Base-by-base conservation (phyloP, 352 stramenopile genomes). In the Phytopythium litorale region DNA sequence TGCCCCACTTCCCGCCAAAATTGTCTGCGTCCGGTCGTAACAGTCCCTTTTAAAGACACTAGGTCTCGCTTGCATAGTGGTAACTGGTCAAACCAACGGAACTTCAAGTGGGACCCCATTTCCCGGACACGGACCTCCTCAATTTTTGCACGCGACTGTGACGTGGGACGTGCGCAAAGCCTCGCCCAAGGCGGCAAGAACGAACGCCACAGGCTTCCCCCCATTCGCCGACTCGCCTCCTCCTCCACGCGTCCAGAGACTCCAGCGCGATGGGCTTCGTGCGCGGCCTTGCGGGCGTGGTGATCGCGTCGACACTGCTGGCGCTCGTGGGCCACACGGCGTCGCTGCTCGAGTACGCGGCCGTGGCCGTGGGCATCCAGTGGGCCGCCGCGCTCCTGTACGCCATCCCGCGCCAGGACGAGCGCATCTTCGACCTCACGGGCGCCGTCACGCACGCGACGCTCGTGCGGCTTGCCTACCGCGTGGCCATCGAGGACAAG, bases 361-460 rank as follows among this genome's bases (percentile, higher is more conserved):
- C 52, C 16, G 65, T 88, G 32, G 72, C 76, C 23, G 68, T 92
- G 64, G 75, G 71, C 15, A 67, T 89, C 38, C 83, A 91, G 42
- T 90, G 81, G 81, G 50, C 88, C 46, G 81, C 76, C 11, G 77
- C 75, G n/a, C 42, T 91, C 33, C 33, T 76, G 35, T 81, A 91
- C 66, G 80, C 78, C 19, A 70, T 93, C 32, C 84, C 84, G 30
- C 76, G 75, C 42, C 70, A 91, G 40, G 78, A 85, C 58, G 88
- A 96, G 65, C 84, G 71, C 19, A 91, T 85, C 63, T 94, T 92
- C 64, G 88, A 96, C 65, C 67, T 95, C 53, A 94, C 84, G 19
- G 88, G 88, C 49, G 81, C 87, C n/a, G 56, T 75, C 33, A 96
- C 88, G 25, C 92, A 89, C 64, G 80, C 77, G 32, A 56, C 64